phyloP scores from a whole-genome alignment of 1,284 basidiomycete genomes.

The Sanghuangporus weigelae region DNA sequence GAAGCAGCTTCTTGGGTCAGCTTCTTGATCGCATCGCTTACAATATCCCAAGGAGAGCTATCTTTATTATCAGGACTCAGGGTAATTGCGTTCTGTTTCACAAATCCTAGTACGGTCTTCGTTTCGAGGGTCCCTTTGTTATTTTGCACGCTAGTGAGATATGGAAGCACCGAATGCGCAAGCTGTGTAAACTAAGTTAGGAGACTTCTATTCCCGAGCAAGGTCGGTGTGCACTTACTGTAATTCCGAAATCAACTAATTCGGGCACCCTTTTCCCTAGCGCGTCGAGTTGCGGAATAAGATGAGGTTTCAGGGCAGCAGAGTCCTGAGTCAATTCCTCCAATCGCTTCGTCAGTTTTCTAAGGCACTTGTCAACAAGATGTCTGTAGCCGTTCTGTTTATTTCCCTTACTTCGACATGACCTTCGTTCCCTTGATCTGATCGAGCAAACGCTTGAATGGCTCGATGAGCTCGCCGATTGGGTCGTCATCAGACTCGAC shows the following conservation, averaged over 20 bases:
- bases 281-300: conserved; percentile 67
- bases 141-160: conserved; percentile 69
- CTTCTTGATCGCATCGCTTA: conserved; percentile 63
- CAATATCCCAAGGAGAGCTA: conserved; percentile 70
- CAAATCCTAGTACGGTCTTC: conserved; percentile 61
- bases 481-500: conserved; percentile 73
- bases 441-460: conserved; percentile 76
- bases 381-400: background rate
- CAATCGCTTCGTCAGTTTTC: conserved; percentile 81
- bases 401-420: conserved; percentile 60
- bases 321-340: conserved; percentile 75
- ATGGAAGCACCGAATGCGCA: conserved; percentile 80
- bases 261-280: conserved; percentile 72
- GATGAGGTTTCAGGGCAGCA: conserved; percentile 62
- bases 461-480: conserved; percentile 69
- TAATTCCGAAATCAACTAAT: conserved; percentile 85
- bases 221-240: conserved; percentile 41
- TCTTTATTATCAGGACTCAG: conserved; percentile 65
- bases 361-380: conserved; percentile 26
- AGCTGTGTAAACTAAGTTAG: conserved; percentile 41
- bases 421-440: conserved; percentile 78
- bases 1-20: conserved; percentile 68
- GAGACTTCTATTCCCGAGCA: background rate
- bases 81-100: conserved; percentile 65
- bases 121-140: conserved; percentile 77